Base-by-base conservation (phyloP, 768 basidiomycete species). In the Kwoniella europaea region DNA sequence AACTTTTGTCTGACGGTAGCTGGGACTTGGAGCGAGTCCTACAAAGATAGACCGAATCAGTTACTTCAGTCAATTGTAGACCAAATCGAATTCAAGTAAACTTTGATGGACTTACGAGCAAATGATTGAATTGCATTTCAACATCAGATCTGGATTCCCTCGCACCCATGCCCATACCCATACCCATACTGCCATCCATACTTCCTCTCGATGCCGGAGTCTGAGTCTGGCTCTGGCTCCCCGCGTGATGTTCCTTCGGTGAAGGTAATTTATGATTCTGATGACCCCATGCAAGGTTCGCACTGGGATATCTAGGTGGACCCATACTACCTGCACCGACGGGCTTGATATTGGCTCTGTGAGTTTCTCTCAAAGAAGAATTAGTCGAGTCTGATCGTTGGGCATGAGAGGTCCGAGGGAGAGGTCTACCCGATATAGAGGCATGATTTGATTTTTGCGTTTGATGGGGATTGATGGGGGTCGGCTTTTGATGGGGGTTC, bases 21-120 rank as follows among this genome's bases (percentile, higher is more conserved):
- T 4, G 82, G 73, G 12, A 83, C 71, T 69, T 83, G 81, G n/a
- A 82, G 72, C 2, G 77, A 74, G 46, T 83, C 78, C 82, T 83
- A 66, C 20, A 22, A 20, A 3, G 22, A 15, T 4, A 43, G 42
- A 4, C n/a, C 22, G 29, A 15, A 41, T 12, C 10, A 15, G 43
- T 10, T 50, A 35, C 6, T 35, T 7, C 6, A 35, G 6, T 35
- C 35, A 7, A 35, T 0, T 6, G 6, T 35, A 35, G 7, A 35
- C 5, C 35, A 35, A 7, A 1, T 29, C 29, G 29, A 29, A 29
- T 29, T 29, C 29, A 29, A 44, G 18, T n/a, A 24, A 15, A 46
- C 35, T 22, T 43, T 18, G 35, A 58, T n/a, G 18, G 5, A 74
- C 77, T 69, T 57, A 79, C 77, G n/a, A 79, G 54, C 16, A 79